Base-by-base conservation (phyloP, 768 basidiomycete genomes). In the Pleurotus pulmonarius region DNA sequence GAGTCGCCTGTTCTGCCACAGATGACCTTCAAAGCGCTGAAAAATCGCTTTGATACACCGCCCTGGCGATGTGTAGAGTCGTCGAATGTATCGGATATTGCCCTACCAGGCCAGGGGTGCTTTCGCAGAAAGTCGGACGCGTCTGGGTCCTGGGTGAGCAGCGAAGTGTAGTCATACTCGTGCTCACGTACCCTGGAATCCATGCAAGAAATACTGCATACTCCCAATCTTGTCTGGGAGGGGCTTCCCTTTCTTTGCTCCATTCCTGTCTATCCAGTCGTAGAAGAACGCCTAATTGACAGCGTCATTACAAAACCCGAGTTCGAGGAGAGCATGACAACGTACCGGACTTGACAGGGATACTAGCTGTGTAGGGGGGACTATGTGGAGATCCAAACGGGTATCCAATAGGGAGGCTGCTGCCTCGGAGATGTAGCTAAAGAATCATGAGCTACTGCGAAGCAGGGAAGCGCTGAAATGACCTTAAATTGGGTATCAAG, bases 181-280 rank as follows among this genome's bases (percentile, higher is more conserved):
- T 39, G n/a, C 12, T 29, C 24, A 40, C 22, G 12, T 62, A 83
- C 91, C 91, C 73, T 84, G 81, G 64, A 79, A 95, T 12, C 93
- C 92, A 61, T 91, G 83, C 64, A 94, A 71, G 70, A 96, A 95
- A 55, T 83, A 86, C 64, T 96, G 94, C 83, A 94, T 87, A 63
- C 88, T 91, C 6, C 94, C 94, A 49, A 94, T 87, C 73, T 96
- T 96, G 58, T 90, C 90, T 20, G 91, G 91, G 16, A 94, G 69
- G 1, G 81, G 78, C 64, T 92, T 92, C 5, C 89, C 90, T 63
- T 94, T 92, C 73, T 92, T 94, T 8, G 80, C 80, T 3, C 83
- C 89, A 65, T 74, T 90, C 57, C 92, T 77, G 63, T 95, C 93
- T 25, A 93, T 73, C 92, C 92, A 95, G 64, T 93, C 90, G 62